Evolutionary conservation across 2,329 filamentous ascomycete genomes (phyloP).

Genomic region (Colletotrichum tabaci): DNA sequence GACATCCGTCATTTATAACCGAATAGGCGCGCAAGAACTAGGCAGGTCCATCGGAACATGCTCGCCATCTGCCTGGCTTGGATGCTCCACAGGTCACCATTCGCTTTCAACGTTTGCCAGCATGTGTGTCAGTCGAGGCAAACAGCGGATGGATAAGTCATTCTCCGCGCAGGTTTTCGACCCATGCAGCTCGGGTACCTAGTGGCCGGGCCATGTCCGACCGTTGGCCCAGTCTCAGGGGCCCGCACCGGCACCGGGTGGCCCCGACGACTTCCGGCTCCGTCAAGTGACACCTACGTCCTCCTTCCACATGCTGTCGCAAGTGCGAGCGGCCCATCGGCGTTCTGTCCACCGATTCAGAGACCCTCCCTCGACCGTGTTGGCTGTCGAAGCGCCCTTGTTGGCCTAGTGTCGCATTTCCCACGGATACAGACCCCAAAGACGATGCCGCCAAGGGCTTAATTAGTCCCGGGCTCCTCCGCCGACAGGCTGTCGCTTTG

Average conservation of each 20-base stretch:
- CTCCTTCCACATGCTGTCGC: not conserved
- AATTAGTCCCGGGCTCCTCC: constrained; percentile 16
- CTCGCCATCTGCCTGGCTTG: not conserved
- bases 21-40: no score
- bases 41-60: not conserved
- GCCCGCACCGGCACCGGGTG: not conserved
- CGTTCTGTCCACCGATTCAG: not conserved
- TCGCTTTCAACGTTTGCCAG: not conserved
- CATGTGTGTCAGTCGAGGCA: no score
- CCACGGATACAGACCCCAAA: constrained; percentile 2
- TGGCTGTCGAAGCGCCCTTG: not conserved
- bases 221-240: not conserved
- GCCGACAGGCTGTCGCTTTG: constrained; percentile 22
- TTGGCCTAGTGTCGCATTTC: not conserved
- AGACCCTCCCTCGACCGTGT: not conserved
- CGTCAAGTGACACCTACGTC: not conserved
- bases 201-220: not conserved
- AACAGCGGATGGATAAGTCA: not conserved
- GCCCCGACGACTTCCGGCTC: not conserved
- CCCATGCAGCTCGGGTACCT: not conserved
- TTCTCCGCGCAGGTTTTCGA: not conserved
- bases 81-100: not conserved
- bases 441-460: constrained; percentile 1
- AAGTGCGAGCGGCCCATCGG: no score
- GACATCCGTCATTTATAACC: not conserved